These are phyloP conservation scores for Camelina sativa DNA, from an alignment of 345 rosid species.

Conservation along the genomic window DNA sequence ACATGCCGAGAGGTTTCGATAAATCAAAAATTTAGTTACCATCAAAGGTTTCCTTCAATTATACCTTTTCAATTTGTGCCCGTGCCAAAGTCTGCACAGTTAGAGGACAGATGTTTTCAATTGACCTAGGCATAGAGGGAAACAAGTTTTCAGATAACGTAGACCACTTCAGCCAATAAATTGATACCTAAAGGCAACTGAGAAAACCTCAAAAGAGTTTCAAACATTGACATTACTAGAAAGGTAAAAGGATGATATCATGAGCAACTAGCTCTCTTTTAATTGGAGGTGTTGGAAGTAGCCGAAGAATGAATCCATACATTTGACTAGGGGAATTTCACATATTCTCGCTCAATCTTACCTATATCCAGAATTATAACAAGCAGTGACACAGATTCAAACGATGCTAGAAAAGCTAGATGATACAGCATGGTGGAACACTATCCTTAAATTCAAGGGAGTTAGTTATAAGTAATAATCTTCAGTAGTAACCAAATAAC, in stretches of 20 bases:
- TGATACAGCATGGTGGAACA: not conserved
- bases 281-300: not conserved
- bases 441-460: conserved; percentile 3
- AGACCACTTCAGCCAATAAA: not conserved
- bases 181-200: conserved; percentile 4
- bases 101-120: conserved; percentile 44
- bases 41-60: conserved; percentile 3
- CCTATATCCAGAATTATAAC: conserved; percentile 12
- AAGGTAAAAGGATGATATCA: conserved; percentile 12
- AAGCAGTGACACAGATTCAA: conserved; percentile 22
- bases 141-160: conserved; percentile 1
- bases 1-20: not conserved
- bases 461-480: not conserved
- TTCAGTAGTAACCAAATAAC: conserved; percentile 21
- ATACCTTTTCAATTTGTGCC: conserved; percentile 64
- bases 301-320: not conserved
- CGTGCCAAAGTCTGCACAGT: conserved; percentile 49
- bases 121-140: conserved; percentile 47
- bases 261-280: conserved; percentile 2
- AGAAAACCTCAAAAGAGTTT: conserved; percentile 1
- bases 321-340: conserved; percentile 3
- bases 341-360: not conserved
- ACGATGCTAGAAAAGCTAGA: conserved; percentile 18
- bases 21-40: not conserved
- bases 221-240: conserved; percentile 1